Conservation (phyloP, 2,329 filamentous ascomycete genomes). For the Rosellinia necatrix region DNA sequence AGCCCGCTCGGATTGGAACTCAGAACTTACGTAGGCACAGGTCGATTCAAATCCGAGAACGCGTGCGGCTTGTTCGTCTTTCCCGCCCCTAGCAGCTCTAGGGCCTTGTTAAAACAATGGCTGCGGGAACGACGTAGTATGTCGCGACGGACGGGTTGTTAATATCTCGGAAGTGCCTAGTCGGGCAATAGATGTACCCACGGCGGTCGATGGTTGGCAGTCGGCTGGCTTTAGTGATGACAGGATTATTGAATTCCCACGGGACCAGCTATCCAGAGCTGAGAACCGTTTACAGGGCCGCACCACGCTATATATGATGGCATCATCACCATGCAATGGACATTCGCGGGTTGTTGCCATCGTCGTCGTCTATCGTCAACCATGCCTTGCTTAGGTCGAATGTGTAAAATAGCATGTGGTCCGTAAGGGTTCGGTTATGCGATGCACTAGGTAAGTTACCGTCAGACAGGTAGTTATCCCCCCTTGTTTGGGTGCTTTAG, state of each 20-base stretch:
- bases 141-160: not conserved
- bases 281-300: not conserved
- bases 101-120: not conserved
- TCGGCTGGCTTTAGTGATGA: not conserved
- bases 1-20: not conserved
- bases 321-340: too few species aligned
- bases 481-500: too few species aligned
- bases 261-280: too few species aligned
- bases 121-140: not conserved
- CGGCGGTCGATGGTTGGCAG: too few species aligned
- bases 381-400: too few species aligned
- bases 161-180: constrained; percentile 10
- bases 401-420: too few species aligned
- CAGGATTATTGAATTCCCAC: not conserved
- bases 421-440: too few species aligned
- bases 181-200: constrained; percentile 6
- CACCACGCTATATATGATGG: not conserved
- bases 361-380: too few species aligned
- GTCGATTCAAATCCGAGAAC: not conserved
- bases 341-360: too few species aligned
- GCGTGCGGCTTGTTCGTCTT: not conserved
- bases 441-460: too few species aligned
- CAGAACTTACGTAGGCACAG: not conserved
- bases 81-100: not conserved
- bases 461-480: too few species aligned